Percentiles rank a stretch among this genome's conserved stretches.
These are phyloP conservation scores for Inga leiocalycina DNA, from an alignment of 306 rosid genomes.

Conservation along the genomic window DNA sequence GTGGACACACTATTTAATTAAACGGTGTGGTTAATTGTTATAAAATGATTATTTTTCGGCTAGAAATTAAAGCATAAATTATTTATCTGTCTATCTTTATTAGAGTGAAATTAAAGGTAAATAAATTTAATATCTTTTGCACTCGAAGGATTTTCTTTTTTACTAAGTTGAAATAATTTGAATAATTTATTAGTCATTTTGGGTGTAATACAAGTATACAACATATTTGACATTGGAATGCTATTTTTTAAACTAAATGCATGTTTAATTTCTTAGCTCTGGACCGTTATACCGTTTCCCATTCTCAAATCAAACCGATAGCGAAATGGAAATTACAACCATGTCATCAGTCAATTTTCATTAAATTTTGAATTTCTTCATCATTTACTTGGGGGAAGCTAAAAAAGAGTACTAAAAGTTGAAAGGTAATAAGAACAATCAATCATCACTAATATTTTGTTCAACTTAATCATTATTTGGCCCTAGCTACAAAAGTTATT, in stretches of 20 bases:
- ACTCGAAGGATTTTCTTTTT: background rate
- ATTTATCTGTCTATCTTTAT: background rate
- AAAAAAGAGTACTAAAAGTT: too few relatives aligned
- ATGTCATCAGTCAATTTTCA: too few relatives aligned
- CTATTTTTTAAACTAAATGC: background rate
- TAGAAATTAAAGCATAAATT: background rate
- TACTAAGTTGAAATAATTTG: background rate
- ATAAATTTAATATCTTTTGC: background rate
- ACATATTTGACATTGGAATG: background rate
- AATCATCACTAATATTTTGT: too few relatives aligned
- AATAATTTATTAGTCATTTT: background rate
- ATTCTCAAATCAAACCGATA: background rate
- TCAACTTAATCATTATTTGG: too few relatives aligned
- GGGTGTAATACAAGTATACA: too few relatives aligned
- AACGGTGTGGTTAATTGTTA: background rate
- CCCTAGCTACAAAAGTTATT: too few relatives aligned
- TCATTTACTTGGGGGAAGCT: too few relatives aligned
- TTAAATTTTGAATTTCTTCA: too few relatives aligned
- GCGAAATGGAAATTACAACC: too few relatives aligned
- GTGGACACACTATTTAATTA: background rate
- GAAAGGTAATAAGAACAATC: too few relatives aligned
- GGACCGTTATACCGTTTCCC: background rate
- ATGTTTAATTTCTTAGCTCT: background rate
- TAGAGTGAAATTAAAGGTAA: too few relatives aligned
- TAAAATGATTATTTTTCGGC: background rate